Evolutionary conservation across 768 basidiomycete genomes (phyloP).

Genomic region (Macrolepiota dolichaula): DNA sequence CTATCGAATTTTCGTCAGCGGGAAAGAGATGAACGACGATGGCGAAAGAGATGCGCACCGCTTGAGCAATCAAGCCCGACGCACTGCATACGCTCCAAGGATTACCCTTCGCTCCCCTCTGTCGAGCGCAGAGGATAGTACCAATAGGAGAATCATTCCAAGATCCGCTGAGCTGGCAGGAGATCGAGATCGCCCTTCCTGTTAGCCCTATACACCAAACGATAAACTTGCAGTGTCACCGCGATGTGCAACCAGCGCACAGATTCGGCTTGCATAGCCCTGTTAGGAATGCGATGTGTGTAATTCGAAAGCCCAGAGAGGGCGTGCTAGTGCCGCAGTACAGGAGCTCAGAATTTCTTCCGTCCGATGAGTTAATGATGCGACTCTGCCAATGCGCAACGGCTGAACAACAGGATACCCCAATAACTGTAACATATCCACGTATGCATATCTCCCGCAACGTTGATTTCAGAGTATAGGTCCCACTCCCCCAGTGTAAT

Average conservation of each 20-base stretch:
- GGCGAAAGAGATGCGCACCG: neutral
- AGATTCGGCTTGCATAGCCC: neutral
- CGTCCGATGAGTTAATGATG: neutral
- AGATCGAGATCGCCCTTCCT: neutral
- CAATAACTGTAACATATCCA: neutral
- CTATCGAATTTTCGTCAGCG: neutral
- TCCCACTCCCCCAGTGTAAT: neutral
- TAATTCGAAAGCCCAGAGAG: neutral
- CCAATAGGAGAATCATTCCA: neutral
- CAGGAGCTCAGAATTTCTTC: neutral
- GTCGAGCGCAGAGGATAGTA: neutral
- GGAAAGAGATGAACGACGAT: neutral
- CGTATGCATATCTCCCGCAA: no score
- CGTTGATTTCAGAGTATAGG: neutral
- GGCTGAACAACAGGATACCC: neutral
- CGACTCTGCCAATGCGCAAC: neutral
- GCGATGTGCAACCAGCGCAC: neutral
- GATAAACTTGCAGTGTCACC: neutral
- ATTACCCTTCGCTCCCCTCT: neutral
- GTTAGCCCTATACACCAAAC: neutral
- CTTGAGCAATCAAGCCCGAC: neutral
- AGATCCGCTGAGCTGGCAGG: neutral
- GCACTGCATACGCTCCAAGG: neutral
- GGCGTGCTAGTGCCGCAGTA: neutral
- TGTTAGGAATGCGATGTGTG: neutral